A percentile compares a stretch with the other conserved stretches of the same genome.
Conservation (phyloP, 306 rosid genomes). For the Lotus japonicus region DNA sequence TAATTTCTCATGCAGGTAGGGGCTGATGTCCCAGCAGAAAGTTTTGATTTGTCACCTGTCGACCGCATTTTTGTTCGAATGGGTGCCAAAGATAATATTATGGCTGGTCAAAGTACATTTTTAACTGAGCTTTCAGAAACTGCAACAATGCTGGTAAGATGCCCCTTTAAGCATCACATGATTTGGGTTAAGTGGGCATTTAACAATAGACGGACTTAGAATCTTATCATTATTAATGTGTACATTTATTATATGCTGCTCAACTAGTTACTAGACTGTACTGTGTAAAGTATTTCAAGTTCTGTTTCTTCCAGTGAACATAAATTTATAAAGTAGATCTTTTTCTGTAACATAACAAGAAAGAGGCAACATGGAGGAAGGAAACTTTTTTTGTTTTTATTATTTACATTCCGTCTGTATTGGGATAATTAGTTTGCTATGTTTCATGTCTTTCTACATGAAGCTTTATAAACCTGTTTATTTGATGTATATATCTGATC, state of each 20-base stretch:
- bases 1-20: constrained; percentile 60
- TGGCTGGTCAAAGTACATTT: constrained; percentile 98
- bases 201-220: background rate
- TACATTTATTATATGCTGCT: constrained; percentile 6
- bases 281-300: background rate
- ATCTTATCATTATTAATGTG: background rate
- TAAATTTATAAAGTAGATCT: background rate
- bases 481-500: background rate
- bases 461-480: background rate
- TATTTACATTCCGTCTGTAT: background rate
- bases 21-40: constrained; percentile 92
- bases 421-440: background rate
- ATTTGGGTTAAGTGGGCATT: constrained; percentile 7
- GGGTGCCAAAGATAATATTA: constrained; percentile 97
- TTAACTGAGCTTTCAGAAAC: constrained; percentile 94
- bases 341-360: background rate
- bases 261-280: background rate
- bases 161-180: constrained; percentile 2
- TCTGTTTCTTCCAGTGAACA: constrained; percentile 4
- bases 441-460: background rate
- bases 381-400: background rate
- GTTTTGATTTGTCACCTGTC: constrained; percentile 76
- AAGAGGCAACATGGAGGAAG: background rate
- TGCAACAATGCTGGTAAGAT: constrained; percentile 83
- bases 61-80: constrained; percentile 90